Base-by-base conservation (phyloP, 805 yeast genomes). In the Wickerhamomyces canadensis region DNA sequence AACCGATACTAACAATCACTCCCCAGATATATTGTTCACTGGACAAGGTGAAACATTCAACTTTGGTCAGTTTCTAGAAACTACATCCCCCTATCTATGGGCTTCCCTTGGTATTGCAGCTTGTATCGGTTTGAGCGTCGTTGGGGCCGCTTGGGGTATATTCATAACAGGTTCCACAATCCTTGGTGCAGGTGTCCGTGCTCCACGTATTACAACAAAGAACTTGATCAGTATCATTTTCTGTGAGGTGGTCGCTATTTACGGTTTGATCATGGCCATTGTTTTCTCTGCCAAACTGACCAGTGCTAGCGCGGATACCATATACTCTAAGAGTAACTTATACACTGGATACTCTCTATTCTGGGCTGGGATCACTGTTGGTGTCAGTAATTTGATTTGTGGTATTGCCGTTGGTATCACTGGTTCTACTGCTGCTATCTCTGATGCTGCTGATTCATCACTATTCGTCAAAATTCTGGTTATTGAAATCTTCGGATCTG, bases 61-160 rank as follows among this genome's bases (percentile, higher is more conserved):
- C 61, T 78, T 93, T 40, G 98, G 98, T 36, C 79, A 80, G 48
- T 89, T 91, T 57, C 72, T 93, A 48, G 77, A 79, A 48, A 69
- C 82, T 26, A 78, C 93, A 3, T 87, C 97, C 17, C 98, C 98
- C 6, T 93, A 93, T 60, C 76, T 93, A 82, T 93, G 98, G 98
- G 98, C 97, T 21, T 75, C 76, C 45, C 62, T 88, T 45, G 98
- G 98, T 38, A 87, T 93, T 45, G 81, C 84, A 13, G 65, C 79
- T 35, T 91, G 98, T 65, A 88, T 94, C 50, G 98, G 98, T 12
- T 73, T 93, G 42, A 81, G 94, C 34, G 97, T 93, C 13, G 82
- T 89, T 29, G 98, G 98, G 27, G 98, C 98, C 13, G 98, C 98
- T 5, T 93, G 98, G 98, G 98, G 98, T 47, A 93, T 93, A 49